phyloP scores from a whole-genome alignment of 495 filamentous ascomycete genomes.

The Aspergillus kassunensis region DNA sequence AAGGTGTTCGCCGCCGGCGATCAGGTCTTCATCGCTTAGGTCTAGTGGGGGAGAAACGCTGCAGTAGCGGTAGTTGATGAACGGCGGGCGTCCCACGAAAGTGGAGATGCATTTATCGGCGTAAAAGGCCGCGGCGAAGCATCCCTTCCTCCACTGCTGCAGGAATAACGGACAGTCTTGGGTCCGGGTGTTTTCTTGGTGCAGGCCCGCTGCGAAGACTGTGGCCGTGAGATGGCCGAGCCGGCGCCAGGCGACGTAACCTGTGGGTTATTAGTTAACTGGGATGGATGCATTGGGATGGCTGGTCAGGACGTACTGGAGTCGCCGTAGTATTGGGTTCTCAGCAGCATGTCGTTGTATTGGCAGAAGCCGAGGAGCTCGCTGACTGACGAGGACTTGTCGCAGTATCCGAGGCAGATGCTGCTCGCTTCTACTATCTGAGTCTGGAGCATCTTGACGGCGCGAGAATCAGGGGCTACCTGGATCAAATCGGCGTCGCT shows the following conservation, averaged over 20 bases:
- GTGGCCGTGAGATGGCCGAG: constrained; percentile 49
- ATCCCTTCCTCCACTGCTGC: constrained; percentile 43
- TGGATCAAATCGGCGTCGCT: constrained; percentile 31
- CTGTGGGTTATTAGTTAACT: constrained; percentile 22
- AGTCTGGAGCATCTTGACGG: constrained; percentile 30
- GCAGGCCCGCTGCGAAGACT: constrained; percentile 55
- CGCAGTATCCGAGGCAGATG: constrained; percentile 44
- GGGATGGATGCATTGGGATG: not conserved
- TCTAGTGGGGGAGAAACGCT: constrained; percentile 55
- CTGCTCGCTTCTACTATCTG: constrained; percentile 39
- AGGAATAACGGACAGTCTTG: constrained; percentile 50
- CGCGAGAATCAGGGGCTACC: constrained; percentile 16
- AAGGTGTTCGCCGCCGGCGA: constrained; percentile 43
- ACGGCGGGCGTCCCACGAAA: constrained; percentile 55
- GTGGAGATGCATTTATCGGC: constrained; percentile 50
- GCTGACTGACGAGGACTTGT: constrained; percentile 45
- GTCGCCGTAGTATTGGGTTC: constrained; percentile 48
- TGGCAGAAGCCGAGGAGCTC: constrained; percentile 44
- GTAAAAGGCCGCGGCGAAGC: constrained; percentile 52
- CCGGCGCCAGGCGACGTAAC: constrained; percentile 50
- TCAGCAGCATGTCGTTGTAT: constrained; percentile 40
- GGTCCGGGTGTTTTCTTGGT: constrained; percentile 44
- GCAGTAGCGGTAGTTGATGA: constrained; percentile 52
- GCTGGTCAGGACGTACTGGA: constrained; percentile 40
- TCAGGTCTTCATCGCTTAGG: constrained; percentile 48